Conservation (phyloP, 495 filamentous ascomycete species). For the Eremomyces bilateralis region DNA sequence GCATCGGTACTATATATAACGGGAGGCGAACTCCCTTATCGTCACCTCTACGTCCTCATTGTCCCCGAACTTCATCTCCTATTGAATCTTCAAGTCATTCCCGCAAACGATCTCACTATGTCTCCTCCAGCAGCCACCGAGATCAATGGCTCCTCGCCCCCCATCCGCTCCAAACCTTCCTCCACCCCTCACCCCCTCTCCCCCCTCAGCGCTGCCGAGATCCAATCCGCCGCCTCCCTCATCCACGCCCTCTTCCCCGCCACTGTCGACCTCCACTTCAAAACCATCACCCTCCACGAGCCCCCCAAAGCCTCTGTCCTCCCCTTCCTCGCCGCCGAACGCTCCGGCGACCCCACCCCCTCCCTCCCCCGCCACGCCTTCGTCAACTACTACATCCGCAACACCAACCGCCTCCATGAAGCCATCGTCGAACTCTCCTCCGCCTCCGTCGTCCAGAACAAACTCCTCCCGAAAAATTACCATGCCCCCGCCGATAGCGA, state of each 20-base stretch:
- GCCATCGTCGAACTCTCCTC: constrained; percentile 34
- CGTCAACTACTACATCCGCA: constrained; percentile 39
- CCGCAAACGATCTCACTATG: neutral
- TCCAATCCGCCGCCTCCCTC: constrained; percentile 23
- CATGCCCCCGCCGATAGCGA: constrained; percentile 36
- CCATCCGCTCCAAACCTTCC: neutral
- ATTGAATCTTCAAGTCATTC: too few species aligned
- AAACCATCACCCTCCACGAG: constrained; percentile 41
- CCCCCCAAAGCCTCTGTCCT: constrained; percentile 36
- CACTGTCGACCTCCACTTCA: constrained; percentile 36
- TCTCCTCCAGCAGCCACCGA: neutral
- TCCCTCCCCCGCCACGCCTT: constrained; percentile 30
- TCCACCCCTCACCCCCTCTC: constrained; percentile 30
- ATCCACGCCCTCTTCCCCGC: constrained; percentile 28
- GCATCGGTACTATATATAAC: too few species aligned
- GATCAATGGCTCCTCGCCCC: neutral
- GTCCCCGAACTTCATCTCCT: too few species aligned
- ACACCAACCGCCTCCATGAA: constrained; percentile 47
- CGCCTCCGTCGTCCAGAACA: constrained; percentile 33
- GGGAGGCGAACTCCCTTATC: too few species aligned
- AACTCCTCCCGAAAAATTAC: constrained; percentile 30
- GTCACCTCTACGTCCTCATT: too few species aligned
- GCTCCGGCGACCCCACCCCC: constrained; percentile 15
- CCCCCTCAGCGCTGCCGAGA: constrained; percentile 34
- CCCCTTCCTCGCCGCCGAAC: constrained; percentile 28